Evolutionary conservation across 331 rosid species (phyloP).

Genomic region (Rhamnella rubrinervis): DNA sequence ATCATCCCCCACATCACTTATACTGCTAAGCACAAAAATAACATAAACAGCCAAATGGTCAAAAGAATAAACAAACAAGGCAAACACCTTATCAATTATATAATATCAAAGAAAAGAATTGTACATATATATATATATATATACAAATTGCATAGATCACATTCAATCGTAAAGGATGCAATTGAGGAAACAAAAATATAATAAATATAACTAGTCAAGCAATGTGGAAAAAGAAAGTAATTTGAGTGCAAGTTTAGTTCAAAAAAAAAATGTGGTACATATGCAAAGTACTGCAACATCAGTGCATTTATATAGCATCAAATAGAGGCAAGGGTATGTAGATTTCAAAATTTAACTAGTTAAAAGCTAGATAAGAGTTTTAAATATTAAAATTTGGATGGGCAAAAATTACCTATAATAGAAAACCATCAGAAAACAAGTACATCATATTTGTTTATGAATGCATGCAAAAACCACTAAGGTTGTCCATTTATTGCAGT

Average conservation of each 20-base stretch:
- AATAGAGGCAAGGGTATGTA: neutral
- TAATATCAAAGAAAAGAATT: neutral
- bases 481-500: slow-evolving; percentile 24
- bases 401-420: too few relatives aligned
- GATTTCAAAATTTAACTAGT: too few relatives aligned
- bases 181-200: neutral
- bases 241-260: neutral
- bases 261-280: neutral
- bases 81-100: neutral
- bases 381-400: too few relatives aligned
- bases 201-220: neutral
- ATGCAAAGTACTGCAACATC: too few relatives aligned
- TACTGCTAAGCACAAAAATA: slow-evolving; percentile 18
- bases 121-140: neutral
- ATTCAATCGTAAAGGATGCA: neutral
- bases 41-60: neutral
- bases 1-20: slow-evolving; percentile 7
- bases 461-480: slow-evolving; percentile 30
- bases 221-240: neutral
- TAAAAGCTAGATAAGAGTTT: too few relatives aligned
- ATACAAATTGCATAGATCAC: neutral
- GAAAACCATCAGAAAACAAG: slow-evolving; percentile 10
- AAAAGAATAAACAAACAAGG: neutral
- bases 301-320: neutral
- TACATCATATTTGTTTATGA: slow-evolving; percentile 28